Base-by-base conservation (phyloP, 2,329 filamentous ascomycete species). In the Scopulariopsis brevicaulis region DNA sequence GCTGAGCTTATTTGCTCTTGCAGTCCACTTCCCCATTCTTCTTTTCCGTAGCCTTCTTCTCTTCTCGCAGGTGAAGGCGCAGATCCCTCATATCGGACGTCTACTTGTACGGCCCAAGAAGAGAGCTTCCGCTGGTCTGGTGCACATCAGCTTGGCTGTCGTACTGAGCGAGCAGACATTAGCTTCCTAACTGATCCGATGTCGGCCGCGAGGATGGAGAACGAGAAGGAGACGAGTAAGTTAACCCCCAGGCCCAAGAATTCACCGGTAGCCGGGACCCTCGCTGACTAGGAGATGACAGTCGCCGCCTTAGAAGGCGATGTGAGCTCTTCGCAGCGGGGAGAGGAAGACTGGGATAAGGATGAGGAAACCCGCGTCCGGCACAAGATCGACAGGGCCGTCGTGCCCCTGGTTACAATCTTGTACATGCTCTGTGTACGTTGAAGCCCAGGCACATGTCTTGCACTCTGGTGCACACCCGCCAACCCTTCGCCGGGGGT, bases 341-440 rank as follows among this genome's bases (percentile, higher is more conserved):
- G 37, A 22, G 55, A 51, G 15, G 56, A 48, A 22, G 48, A 35
- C 58, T 82, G 79, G 78, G 77, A 77, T 4, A 69, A 70, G 40
- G 76, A 72, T 54, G 79, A 82, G 61, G 78, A 82, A 67, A 72
- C 65, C 20, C 66, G 64, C 1, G 68, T 82, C 20, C 72, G 77
- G 59, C 75, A 72, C 61, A 80, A 79, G 68, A 69, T 82, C 50
- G 79, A 82, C 65, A 74, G 71, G 67, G 74, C 77, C 60, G 71
- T 77, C 28, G 73, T 82, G 20, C 79, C 79, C 0, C 65, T 77
- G 25, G 76, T 80, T 12, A 81, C 79, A 1, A 63, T 79, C 8
- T 66, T 82, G 14, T 82, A 82, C 63, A 69, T 82, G 61, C 67
- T 81, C 15, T 80, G 77, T 64, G 79, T 80, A 63, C 68, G 78